phyloP scores from a whole-genome alignment of 257 asterid species.

The Verbena officinalis region DNA sequence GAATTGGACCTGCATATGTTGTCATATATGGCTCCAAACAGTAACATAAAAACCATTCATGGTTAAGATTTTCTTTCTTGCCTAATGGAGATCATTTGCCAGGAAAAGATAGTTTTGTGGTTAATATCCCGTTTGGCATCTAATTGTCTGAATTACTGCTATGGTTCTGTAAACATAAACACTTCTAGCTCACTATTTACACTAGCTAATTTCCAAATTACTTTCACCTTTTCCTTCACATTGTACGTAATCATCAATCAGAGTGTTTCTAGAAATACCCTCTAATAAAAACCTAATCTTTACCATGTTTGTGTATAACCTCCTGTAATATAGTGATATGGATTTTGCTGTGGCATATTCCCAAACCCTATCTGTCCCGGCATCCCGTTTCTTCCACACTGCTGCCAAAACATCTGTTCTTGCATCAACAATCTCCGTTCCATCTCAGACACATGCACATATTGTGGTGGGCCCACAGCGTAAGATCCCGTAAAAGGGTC shows the following conservation, averaged over 20 bases:
- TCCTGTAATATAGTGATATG: conserved; percentile 31
- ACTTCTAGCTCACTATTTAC: conserved; percentile 22
- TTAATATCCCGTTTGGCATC: too few species aligned
- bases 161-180: too few species aligned
- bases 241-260: not conserved
- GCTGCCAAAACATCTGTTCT: conserved; percentile 82
- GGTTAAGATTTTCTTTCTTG: too few species aligned
- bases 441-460: conserved; percentile 80
- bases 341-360: conserved; percentile 35
- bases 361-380: conserved; percentile 65
- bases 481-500: conserved; percentile 77
- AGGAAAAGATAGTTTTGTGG: too few species aligned
- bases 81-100: too few species aligned
- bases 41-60: too few species aligned
- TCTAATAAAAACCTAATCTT: conserved; percentile 6
- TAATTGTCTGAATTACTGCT: too few species aligned
- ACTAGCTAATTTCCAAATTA: not conserved
- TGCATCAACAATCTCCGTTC: conserved; percentile 64
- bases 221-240: not conserved
- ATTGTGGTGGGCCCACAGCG: conserved; percentile 66
- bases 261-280: not conserved
- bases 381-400: conserved; percentile 68
- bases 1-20: too few species aligned
- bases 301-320: conserved; percentile 27
- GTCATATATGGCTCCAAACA: too few species aligned